Conservation (phyloP, 2,329 filamentous ascomycete genomes). For the Aspergillaceae sp. region DNA sequence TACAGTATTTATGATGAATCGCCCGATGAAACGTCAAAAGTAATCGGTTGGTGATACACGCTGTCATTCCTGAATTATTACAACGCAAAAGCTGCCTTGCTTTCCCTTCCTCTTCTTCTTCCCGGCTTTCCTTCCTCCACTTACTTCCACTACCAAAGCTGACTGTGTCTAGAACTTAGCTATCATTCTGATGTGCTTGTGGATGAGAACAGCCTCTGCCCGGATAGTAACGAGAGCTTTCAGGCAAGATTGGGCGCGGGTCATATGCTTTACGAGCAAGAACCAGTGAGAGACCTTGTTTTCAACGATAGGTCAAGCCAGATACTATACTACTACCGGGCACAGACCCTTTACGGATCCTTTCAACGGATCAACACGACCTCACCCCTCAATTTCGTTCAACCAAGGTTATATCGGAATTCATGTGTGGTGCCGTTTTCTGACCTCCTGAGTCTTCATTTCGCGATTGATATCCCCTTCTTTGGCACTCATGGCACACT, state of each 20-base stretch:
- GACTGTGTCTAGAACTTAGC: slow-evolving; percentile 10
- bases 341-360: slow-evolving; percentile 25
- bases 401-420: slow-evolving; percentile 16
- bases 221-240: neutral
- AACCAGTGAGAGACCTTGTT: slow-evolving; percentile 20
- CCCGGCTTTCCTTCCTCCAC: neutral
- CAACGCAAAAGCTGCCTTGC: too few species aligned
- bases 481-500: slow-evolving; percentile 26
- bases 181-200: slow-evolving; percentile 14
- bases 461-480: slow-evolving; percentile 34
- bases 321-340: slow-evolving; percentile 27
- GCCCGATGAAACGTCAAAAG: slow-evolving; percentile 2
- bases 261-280: slow-evolving; percentile 3
- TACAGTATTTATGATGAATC: slow-evolving; percentile 14
- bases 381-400: neutral
- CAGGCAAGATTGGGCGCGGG: neutral
- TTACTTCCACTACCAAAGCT: neutral
- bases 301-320: slow-evolving; percentile 32
- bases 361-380: slow-evolving; percentile 23
- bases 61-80: too few species aligned
- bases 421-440: slow-evolving; percentile 18
- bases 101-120: too few species aligned
- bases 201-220: slow-evolving; percentile 5
- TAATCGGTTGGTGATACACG: slow-evolving; percentile 13
- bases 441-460: slow-evolving; percentile 18